A percentile compares a stretch with the other conserved stretches of the same genome.
Conservation (phyloP, 2,329 filamentous ascomycete genomes). For the Monascus ruber region DNA sequence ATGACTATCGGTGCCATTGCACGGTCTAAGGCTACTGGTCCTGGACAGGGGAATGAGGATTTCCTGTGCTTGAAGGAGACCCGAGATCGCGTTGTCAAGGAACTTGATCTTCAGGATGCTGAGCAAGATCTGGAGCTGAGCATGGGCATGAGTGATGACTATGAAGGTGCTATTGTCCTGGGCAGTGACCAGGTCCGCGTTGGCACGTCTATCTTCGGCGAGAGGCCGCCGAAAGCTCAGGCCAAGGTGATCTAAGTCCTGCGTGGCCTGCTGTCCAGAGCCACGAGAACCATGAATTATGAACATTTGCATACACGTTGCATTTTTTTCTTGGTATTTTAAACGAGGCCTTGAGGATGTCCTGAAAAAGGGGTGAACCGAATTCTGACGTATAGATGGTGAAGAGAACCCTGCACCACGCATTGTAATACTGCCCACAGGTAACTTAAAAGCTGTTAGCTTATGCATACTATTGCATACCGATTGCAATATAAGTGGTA, state of each 20-base stretch:
- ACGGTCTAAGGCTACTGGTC: conserved; percentile 59
- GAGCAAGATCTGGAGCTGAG: conserved; percentile 65
- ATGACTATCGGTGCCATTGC: conserved; percentile 99
- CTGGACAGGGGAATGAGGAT: conserved; percentile 82
- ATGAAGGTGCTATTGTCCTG: conserved; percentile 71
- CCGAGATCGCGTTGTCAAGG: conserved; percentile 56
- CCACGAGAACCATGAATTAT: too few relatives aligned
- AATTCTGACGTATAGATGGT: too few relatives aligned
- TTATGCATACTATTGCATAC: too few relatives aligned
- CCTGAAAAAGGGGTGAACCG: too few relatives aligned
- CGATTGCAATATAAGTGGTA: too few relatives aligned
- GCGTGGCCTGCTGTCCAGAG: too few relatives aligned
- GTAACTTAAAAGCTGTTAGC: too few relatives aligned
- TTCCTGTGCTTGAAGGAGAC: conserved; percentile 60
- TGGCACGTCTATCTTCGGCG: conserved; percentile 87
- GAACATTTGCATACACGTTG: too few relatives aligned
- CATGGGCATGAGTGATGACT: conserved; percentile 98
- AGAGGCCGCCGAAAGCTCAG: conserved; percentile 66
- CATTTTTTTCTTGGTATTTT: too few relatives aligned
- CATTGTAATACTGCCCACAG: too few relatives aligned
- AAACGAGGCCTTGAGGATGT: too few relatives aligned
- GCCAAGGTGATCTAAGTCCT: conserved; percentile 49
- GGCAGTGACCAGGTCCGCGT: conserved; percentile 86
- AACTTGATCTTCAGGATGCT: conserved; percentile 40
- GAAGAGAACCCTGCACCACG: too few relatives aligned